Percentiles rank a stretch among this genome's conserved stretches.
phyloP scores from a whole-genome alignment of 2,329 filamentous ascomycete species.

The Tolypocladium pustulatum region DNA sequence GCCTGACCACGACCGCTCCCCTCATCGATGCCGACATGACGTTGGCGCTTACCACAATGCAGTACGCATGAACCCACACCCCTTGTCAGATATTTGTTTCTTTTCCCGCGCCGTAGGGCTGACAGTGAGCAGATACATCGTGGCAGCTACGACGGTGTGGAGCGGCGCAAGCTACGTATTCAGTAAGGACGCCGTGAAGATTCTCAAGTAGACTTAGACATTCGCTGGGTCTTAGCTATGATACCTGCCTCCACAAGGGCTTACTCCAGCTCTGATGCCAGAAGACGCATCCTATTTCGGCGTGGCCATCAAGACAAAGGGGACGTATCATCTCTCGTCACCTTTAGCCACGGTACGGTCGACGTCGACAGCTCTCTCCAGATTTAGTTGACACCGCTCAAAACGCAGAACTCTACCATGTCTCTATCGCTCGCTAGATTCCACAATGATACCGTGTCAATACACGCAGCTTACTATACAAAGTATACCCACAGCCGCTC shows the following conservation, averaged over 20 bases:
- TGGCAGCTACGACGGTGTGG: slow-evolving; percentile 85
- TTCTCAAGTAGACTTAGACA: slow-evolving; percentile 37
- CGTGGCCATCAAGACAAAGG: neutral
- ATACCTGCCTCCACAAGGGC: neutral
- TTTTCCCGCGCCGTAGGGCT: neutral
- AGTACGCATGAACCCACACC: slow-evolving; percentile 36
- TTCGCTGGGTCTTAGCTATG: neutral
- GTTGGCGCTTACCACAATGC: slow-evolving; percentile 47
- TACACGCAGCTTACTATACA: neutral
- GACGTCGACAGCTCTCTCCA: neutral
- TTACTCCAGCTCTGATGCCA: neutral
- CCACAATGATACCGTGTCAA: neutral
- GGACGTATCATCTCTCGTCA: neutral
- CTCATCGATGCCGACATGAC: slow-evolving; percentile 52
- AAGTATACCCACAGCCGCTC: neutral
- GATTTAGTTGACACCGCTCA: neutral
- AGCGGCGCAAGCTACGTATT: slow-evolving; percentile 88
- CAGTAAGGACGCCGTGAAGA: slow-evolving; percentile 84
- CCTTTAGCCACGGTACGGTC: neutral
- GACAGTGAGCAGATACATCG: slow-evolving; percentile 52
- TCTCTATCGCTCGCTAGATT: neutral
- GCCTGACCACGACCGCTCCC: slow-evolving; percentile 71
- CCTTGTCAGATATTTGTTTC: neutral
- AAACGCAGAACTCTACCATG: neutral
- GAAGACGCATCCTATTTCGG: too few relatives aligned